A percentile compares a stretch with the other conserved stretches of the same genome.
Conservation (phyloP, 2,329 filamentous ascomycete genomes). For the Fusarium guadeloupense region DNA sequence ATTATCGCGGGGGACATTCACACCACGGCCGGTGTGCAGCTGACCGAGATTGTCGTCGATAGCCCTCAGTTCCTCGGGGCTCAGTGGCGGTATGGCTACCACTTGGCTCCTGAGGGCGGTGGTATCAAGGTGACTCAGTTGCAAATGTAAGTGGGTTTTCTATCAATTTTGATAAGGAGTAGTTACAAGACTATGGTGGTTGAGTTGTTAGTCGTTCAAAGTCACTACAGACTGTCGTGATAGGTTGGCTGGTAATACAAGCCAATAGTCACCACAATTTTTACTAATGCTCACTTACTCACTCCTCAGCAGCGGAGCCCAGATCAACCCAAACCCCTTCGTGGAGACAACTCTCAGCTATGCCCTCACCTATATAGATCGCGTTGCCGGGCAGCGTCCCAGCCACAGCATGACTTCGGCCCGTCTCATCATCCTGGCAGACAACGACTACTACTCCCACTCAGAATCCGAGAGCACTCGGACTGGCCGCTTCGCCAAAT, state of each 20-base stretch:
- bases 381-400: constrained; percentile 49
- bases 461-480: constrained; percentile 45
- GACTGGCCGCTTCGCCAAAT: constrained; percentile 74
- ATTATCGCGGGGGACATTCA: constrained; percentile 67
- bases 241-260: constrained; percentile 5
- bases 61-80: constrained; percentile 92
- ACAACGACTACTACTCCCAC: constrained; percentile 95
- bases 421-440: constrained; percentile 86
- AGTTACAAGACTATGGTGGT: neutral
- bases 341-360: constrained; percentile 92
- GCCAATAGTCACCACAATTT: neutral
- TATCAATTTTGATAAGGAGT: neutral
- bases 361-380: constrained; percentile 81
- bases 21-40: constrained; percentile 69
- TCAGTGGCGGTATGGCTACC: constrained; percentile 87
- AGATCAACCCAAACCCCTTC: constrained; percentile 75
- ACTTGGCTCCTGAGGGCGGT: constrained; percentile 73
- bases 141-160: constrained; percentile 70
- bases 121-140: constrained; percentile 84
- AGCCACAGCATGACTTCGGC: constrained; percentile 69
- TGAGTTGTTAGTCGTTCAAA: neutral
- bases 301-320: constrained; percentile 53
- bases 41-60: constrained; percentile 80
- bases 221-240: neutral
- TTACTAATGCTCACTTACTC: constrained; percentile 16